Base-by-base conservation (phyloP, 164 flowering plant species). In the Kalanchoe fedtschenkoi region DNA sequence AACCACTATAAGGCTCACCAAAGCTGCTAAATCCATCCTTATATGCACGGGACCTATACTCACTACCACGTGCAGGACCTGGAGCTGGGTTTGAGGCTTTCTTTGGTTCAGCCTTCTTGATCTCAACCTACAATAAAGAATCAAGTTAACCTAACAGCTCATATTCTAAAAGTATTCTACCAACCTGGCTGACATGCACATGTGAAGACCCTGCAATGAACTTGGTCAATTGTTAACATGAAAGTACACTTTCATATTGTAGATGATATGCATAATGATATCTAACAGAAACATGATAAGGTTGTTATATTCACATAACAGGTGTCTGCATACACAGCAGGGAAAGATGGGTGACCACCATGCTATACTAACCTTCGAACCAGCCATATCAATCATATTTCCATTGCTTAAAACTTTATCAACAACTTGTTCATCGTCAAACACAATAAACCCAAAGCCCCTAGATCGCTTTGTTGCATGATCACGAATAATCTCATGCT, bases 61-160 rank as follows among this genome's bases (percentile, higher is more conserved):
- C 78, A 65, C 87, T 79, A 77, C 71, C 80, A 72, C 71, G 79
- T 54, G 83, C 68, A 70, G 83, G 72, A 62, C 61, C 72, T 62
- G 77, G 72, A 39, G 83, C 74, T 63, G 80, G 81, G 72, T 79
- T 81, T 68, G 86, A 83, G 82, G 88, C 35, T 78, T 83, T 83
- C 86, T 81, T 85, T 71, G 91, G 91, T 77, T 85, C 91, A 71
- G 91, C 91, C 75, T 81, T 85, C 86, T 83, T 85, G 79, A 85
- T 75, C 77, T 85, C 91, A 71, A 85, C 91, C 91, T 85, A 85
- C 86, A 85, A 77, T 76, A 83, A 74, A 85, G 78, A 80, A 78
- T 63, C 70, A 62, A 58, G 76, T 85, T 77, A 82, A 85, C 87
- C 86, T 81, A 84, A 60, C 54, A 69, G 58, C 68, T 67, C 29